Base-by-base conservation (phyloP, 345 rosid genomes). In the Eucalyptus sp. region DNA sequence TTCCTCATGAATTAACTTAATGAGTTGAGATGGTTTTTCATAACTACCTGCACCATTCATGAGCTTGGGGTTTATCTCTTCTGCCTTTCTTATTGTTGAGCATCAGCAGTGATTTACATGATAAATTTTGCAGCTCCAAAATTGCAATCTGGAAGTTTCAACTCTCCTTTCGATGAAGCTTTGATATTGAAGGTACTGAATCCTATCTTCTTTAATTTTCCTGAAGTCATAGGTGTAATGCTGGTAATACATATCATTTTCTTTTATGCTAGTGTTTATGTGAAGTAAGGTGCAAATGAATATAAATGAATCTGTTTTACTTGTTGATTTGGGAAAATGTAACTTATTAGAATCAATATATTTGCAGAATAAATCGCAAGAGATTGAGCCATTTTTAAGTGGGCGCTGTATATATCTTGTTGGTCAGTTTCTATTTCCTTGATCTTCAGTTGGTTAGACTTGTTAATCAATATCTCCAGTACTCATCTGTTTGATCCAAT, bases 381-480 rank as follows among this genome's bases (percentile, higher is more conserved):
- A 95, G 93, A 91, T 97, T 89, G 94, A 91, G 90, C 97, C 96
- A 27, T 95, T 93, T 93, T 92, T 98, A 90, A 91, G 91, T 48
- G 96, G 99, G 87, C 94, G 98, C 85, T 94, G 96, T 90, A 93
- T 98, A 90, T 98, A 95, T 92, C 98, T 98, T 89, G 99, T 98
- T 89, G 99, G 99, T 97, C 44, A 94, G 99, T 94, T 90, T 90
- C 93, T 87, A 22, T 83, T 54, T 81, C 89, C 89, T 48, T 48
- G 58, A 33, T 87, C 49, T 51, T 87, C 66, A 54, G n/a, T 25
- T 29, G 90, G 29, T 44, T 60, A 49, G 33, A 48, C 33, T n/a
- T 8, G 44, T 48, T 6, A 44, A 41, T 88, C 44, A 71, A 29
- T 50, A 14, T 68, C 58, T 37, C 24, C 24, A 9, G 24, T 50